phyloP scores from a whole-genome alignment of 257 asterid species.

The Rhazya stricta region DNA sequence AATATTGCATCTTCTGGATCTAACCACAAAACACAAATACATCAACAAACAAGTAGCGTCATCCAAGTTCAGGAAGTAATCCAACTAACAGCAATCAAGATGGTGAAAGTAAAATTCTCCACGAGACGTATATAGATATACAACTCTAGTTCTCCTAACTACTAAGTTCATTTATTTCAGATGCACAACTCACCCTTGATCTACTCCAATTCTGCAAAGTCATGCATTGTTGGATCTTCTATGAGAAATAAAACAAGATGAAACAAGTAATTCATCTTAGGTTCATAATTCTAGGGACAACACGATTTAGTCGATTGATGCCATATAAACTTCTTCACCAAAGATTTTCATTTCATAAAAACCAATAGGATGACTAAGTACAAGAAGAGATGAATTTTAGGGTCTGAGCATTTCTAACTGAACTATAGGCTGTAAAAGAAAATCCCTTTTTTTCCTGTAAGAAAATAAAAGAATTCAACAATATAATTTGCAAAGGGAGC shows the following conservation, averaged over 20 bases:
- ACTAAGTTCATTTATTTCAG: neutral
- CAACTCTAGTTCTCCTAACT: neutral
- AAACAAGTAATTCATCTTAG: neutral
- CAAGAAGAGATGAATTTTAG: neutral
- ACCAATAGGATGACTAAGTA: neutral
- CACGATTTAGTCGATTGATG: neutral
- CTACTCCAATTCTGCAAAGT: neutral
- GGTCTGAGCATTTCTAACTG: neutral
- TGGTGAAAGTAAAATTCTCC: neutral
- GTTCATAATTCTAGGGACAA: neutral
- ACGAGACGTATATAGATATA: too few species aligned
- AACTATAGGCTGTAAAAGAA: neutral
- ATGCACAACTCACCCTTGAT: neutral
- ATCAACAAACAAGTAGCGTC: neutral
- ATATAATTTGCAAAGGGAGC: neutral
- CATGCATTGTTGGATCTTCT: neutral
- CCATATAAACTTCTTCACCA: neutral
- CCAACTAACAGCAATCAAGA: neutral
- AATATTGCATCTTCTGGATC: neutral
- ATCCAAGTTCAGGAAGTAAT: neutral
- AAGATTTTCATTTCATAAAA: neutral
- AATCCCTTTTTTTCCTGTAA: neutral
- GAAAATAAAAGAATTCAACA: neutral
- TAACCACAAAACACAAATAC: neutral
- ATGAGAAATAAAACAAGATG: neutral